These are phyloP conservation scores for Stephanodiscus minutulus DNA, from an alignment of 108 stramenopile species.

Conservation along the genomic window DNA sequence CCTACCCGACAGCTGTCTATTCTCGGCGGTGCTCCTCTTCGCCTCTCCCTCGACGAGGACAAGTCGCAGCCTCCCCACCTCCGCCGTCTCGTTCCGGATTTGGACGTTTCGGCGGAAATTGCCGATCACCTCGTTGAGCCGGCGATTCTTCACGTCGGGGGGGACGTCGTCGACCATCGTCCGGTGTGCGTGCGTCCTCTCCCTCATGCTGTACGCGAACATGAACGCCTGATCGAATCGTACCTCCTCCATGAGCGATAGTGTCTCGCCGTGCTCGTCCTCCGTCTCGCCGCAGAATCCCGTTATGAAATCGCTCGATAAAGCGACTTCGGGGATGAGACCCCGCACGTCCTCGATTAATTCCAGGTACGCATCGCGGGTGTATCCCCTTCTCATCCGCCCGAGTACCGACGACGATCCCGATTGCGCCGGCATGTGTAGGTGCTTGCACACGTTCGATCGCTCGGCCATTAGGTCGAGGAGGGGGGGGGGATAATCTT, in stretches of 20 bases:
- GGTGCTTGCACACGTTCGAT: constrained; percentile 87
- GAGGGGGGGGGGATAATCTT: constrained; percentile 94
- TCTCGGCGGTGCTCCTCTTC: constrained; percentile 54
- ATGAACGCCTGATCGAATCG: constrained; percentile 96
- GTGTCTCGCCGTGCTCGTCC: constrained; percentile 91
- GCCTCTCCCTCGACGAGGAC: constrained; percentile 85
- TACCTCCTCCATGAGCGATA: constrained; percentile 86
- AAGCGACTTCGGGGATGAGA: constrained; percentile 87
- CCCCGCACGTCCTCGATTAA: constrained; percentile 74
- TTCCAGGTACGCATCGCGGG: constrained; percentile 92
- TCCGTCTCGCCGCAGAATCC: constrained; percentile 99
- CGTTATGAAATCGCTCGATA: constrained; percentile 95
- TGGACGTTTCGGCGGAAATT: constrained; percentile 73
- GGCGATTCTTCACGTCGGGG: constrained; percentile 79
- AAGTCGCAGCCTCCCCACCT: constrained; percentile 73
- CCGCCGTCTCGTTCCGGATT: constrained; percentile 65
- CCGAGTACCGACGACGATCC: constrained; percentile 89
- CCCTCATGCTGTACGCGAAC: constrained; percentile 97
- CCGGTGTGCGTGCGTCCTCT: constrained; percentile 92
- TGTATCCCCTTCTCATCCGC: constrained; percentile 95
- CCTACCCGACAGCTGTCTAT: constrained; percentile 60
- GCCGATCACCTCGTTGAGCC: constrained; percentile 87
- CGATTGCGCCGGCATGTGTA: constrained; percentile 97
- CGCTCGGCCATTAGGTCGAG: constrained; percentile 91
- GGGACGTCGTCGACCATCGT: constrained; percentile 95